Evolutionary conservation across 2,329 filamentous ascomycete species (phyloP).

Genomic region (Leptosphaerulina australis): DNA sequence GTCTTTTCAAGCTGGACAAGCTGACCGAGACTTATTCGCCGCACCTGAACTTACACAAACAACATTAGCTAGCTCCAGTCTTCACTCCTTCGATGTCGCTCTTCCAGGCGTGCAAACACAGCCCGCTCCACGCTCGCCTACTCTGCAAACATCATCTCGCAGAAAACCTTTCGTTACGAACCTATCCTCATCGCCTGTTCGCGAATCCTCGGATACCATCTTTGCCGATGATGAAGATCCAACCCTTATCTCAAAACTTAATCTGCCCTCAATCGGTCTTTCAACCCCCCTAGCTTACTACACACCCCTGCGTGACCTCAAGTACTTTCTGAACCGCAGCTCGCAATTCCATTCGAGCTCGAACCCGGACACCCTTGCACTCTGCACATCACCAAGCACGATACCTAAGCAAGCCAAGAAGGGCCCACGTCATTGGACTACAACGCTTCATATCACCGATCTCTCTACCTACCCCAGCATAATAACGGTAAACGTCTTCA

Average conservation of each 20-base stretch:
- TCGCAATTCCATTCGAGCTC: constrained; percentile 41
- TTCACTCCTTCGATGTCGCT: constrained; percentile 32
- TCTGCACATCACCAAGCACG: constrained; percentile 47
- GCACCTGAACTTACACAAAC: constrained; percentile 49
- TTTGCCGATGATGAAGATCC: constrained; percentile 17
- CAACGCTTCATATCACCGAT: constrained; percentile 51
- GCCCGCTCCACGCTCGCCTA: background rate
- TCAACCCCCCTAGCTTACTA: constrained; percentile 54
- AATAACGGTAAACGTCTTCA: constrained; percentile 51
- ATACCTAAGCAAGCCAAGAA: constrained; percentile 46
- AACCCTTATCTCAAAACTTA: background rate
- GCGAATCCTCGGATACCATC: constrained; percentile 17
- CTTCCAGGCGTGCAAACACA: constrained; percentile 17
- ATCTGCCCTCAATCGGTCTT: constrained; percentile 44
- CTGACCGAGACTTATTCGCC: constrained; percentile 37
- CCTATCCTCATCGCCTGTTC: constrained; percentile 17
- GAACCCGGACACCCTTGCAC: constrained; percentile 53
- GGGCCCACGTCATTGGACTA: constrained; percentile 54
- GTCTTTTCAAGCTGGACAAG: constrained; percentile 31
- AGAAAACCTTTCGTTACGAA: constrained; percentile 18
- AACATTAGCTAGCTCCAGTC: constrained; percentile 23
- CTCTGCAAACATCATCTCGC: constrained; percentile 12
- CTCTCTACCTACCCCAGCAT: constrained; percentile 33
- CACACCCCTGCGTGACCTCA: constrained; percentile 50
- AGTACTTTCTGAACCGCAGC: constrained; percentile 50